Conservation (phyloP, 352 stramenopile genomes). For the Pythium utonaiense region DNA sequence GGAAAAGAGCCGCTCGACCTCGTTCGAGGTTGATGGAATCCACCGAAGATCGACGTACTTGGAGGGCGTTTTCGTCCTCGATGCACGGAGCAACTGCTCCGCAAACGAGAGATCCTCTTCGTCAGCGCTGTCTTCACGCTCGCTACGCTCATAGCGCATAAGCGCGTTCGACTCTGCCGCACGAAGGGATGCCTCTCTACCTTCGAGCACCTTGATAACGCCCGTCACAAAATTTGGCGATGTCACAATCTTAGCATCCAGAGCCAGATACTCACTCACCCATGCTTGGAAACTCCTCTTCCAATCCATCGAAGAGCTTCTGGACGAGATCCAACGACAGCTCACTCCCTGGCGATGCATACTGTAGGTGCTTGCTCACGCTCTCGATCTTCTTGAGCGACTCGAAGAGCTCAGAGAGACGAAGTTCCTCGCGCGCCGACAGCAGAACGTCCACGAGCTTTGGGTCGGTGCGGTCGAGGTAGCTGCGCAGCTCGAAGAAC, state of each 20-base stretch:
- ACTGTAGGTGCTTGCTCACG: constrained; percentile 15
- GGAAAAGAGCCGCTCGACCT: constrained; percentile 13
- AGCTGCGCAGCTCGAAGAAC: background rate
- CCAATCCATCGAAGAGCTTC: background rate
- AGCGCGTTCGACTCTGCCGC: background rate
- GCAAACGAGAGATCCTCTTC: too few species aligned
- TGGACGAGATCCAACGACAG: background rate
- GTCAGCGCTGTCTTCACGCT: too few species aligned
- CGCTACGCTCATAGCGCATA: background rate
- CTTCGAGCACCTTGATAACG: background rate
- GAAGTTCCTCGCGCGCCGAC: background rate
- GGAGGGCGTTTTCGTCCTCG: background rate
- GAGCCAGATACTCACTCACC: background rate
- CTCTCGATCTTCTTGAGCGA: constrained; percentile 23
- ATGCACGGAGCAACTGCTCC: background rate
- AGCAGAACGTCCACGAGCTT: constrained; percentile 9
- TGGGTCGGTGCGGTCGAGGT: constrained; percentile 6
- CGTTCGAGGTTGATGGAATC: constrained; percentile 14
- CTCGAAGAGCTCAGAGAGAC: constrained; percentile 10
- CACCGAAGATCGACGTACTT: constrained; percentile 2
- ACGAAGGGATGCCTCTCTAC: background rate
- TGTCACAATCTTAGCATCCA: background rate
- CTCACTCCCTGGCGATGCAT: background rate
- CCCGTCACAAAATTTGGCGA: background rate
- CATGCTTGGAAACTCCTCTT: background rate